A percentile compares a stretch with the other conserved stretches of the same genome.
Conservation (phyloP, 169 alveolate genomes). For the Eimeria falciformis region DNA sequence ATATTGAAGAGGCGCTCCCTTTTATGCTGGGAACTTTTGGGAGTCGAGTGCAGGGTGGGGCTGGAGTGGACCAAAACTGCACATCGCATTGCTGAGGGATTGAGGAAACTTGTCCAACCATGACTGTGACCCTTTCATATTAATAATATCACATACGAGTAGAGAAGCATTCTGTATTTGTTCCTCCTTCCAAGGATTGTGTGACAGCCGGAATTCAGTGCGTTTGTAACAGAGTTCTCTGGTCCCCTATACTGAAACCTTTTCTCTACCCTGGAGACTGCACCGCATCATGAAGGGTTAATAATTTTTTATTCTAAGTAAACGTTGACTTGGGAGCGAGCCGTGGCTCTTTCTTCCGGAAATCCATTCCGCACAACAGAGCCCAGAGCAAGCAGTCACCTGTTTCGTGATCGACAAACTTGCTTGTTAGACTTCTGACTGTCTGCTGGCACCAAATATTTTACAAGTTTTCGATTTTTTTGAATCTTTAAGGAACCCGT, state of each 20-base stretch:
- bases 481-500: slow-evolving; percentile 15
- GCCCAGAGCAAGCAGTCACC: slow-evolving; percentile 53
- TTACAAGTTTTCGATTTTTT: not conserved
- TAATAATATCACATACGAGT: not conserved
- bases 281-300: not conserved
- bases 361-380: not conserved
- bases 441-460: not conserved
- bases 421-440: not conserved
- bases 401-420: not conserved
- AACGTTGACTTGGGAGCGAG: no score
- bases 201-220: not conserved
- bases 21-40: not conserved
- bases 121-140: not conserved
- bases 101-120: not conserved
- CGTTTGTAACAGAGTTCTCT: not conserved
- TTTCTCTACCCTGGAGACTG: not conserved
- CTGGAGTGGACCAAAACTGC: slow-evolving; percentile 72
- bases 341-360: not conserved
- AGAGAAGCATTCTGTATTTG: slow-evolving; percentile 12
- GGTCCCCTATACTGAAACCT: not conserved
- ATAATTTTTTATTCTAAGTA: not conserved
- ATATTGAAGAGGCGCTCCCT: not conserved
- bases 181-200: not conserved
- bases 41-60: slow-evolving; percentile 54
- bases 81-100: slow-evolving; percentile 43